A percentile compares a stretch with the other conserved stretches of the same genome.
These are phyloP conservation scores for Yarrowia divulgata DNA, from an alignment of 805 yeast genomes.

Conservation along the genomic window DNA sequence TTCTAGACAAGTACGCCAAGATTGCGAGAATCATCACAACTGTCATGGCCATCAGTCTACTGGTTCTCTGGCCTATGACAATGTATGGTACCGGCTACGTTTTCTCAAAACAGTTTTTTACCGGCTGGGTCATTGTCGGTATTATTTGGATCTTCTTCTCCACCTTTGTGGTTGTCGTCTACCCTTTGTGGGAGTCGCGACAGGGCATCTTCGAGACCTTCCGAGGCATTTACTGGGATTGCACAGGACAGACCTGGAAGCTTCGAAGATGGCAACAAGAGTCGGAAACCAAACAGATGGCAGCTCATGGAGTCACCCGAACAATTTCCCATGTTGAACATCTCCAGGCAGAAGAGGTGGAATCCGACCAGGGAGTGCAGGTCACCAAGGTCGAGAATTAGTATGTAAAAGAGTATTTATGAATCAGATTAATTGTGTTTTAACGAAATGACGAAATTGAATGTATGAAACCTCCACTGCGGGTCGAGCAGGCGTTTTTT, in stretches of 20 bases:
- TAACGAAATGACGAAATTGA: too few relatives aligned
- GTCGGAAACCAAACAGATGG: slow-evolving; percentile 1
- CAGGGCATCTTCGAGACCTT: slow-evolving; percentile 65
- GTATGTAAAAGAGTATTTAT: too few relatives aligned
- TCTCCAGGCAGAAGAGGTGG: slow-evolving; percentile 11
- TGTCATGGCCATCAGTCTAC: slow-evolving; percentile 65
- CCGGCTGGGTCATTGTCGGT: slow-evolving; percentile 87
- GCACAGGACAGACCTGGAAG: slow-evolving; percentile 75
- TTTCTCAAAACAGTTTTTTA: slow-evolving; percentile 77
- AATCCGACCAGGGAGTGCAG: neutral
- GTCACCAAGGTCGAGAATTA: neutral
- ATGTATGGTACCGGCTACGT: slow-evolving; percentile 84
- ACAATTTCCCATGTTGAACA: neutral
- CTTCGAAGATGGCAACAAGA: slow-evolving; percentile 73
- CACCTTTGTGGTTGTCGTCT: slow-evolving; percentile 63
- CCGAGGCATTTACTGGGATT: slow-evolving; percentile 90
- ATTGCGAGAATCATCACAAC: slow-evolving; percentile 67
- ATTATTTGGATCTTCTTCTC: slow-evolving; percentile 76
- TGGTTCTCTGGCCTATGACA: slow-evolving; percentile 92
- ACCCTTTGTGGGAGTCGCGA: slow-evolving; percentile 79
- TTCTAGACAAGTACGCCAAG: slow-evolving; percentile 64
- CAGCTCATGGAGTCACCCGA: slow-evolving; percentile 15
- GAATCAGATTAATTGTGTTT: too few relatives aligned
- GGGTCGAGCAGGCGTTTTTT: too few relatives aligned
- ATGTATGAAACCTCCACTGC: too few relatives aligned